Percentiles rank a stretch among this genome's conserved stretches.
Evolutionary conservation across 768 basidiomycete species (phyloP).

Genomic region (Agrocybe praecox): DNA sequence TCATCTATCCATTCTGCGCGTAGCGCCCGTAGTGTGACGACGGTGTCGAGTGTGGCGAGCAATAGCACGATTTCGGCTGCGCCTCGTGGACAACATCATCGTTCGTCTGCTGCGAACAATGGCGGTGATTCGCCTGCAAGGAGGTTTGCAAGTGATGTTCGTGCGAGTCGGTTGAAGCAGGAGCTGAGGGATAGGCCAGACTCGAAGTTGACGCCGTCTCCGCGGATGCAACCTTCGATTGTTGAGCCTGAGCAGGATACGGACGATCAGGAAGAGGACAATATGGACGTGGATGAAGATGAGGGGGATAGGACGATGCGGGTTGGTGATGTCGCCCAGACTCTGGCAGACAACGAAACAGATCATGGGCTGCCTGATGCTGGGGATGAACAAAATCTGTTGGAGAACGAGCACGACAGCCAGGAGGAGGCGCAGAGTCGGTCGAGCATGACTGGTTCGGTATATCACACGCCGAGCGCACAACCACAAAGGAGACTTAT

Average conservation of each 20-base stretch:
- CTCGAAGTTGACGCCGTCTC: slow-evolving; percentile 67
- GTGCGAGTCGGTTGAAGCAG: slow-evolving; percentile 15
- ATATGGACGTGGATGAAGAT: slow-evolving; percentile 12
- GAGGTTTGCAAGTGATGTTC: slow-evolving; percentile 23
- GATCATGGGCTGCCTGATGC: neutral
- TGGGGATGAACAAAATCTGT: slow-evolving; percentile 1
- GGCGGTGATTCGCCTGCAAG: slow-evolving; percentile 6
- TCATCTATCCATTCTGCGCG: slow-evolving; percentile 14
- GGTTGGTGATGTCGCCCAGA: slow-evolving; percentile 5
- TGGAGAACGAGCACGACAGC: slow-evolving; percentile 6
- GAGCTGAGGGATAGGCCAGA: slow-evolving; percentile 56
- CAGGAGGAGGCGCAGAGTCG: neutral
- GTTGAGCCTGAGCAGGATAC: slow-evolving; percentile 20
- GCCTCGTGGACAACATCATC: too few relatives aligned
- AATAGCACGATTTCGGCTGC: slow-evolving; percentile 19
- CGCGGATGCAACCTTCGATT: slow-evolving; percentile 22
- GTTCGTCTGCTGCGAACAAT: neutral
- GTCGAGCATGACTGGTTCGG: slow-evolving; percentile 2
- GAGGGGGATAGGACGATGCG: slow-evolving; percentile 2
- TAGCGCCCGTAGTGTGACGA: slow-evolving; percentile 14
- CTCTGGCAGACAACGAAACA: neutral
- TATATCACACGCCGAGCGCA: slow-evolving; percentile 8
- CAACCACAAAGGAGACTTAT: slow-evolving; percentile 27
- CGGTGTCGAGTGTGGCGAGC: slow-evolving; percentile 11
- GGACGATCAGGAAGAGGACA: slow-evolving; percentile 13